Evolutionary conservation across 2,329 filamentous ascomycete species (phyloP), one percentile per base, ranked within the genome.

Genomic region (Trichophyton equinum): DNA sequence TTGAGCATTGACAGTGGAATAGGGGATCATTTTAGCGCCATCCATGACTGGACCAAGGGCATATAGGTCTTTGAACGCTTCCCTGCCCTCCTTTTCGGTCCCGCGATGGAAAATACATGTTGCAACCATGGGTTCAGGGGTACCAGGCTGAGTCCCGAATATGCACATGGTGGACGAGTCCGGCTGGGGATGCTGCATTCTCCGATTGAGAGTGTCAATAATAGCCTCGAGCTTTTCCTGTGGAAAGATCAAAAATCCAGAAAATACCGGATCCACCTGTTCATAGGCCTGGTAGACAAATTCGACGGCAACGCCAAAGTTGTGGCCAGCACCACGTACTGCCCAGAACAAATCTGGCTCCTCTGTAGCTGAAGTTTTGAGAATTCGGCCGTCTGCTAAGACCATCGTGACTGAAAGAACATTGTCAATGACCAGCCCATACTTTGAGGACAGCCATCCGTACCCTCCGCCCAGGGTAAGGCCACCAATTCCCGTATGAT

Each of bases 401-500:
- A 78, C 76, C 0, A 78, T 67, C 1, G 69, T 72, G 8, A 68
- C 73, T 0, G 70, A 67, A 0, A 69, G 73, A 5, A 82, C 71
- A 62, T 78, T 76, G 68, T 82, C 81, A 57, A 82, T 78, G 0
- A 75, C 75, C 5, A 85, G 73, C 0, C 85, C 85, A 59, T 82
- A 73, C 36, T 74, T 72, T 0, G 81, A 79, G 27, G 76, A 79
- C 15, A 86, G 71, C 69, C 79, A 78, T 1, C 84, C 82, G 65
- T 82, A 83, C 1, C 83, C 83, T 25, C 82, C 83, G 0, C 81
- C 81, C 0, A 85, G 68, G 0, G 79, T 78, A 13, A 85, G 72
- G 0, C 81, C 84, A 1, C 81, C 83, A 4, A 86, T 79, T 4
- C 84, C 83, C 0, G 82, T 85, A 64, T 85, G 81, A 47, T 81